Evolutionary conservation across 2,329 filamentous ascomycete species (phyloP), one percentile per base, ranked within the genome.

Genomic region (Biscogniauxia marginata): DNA sequence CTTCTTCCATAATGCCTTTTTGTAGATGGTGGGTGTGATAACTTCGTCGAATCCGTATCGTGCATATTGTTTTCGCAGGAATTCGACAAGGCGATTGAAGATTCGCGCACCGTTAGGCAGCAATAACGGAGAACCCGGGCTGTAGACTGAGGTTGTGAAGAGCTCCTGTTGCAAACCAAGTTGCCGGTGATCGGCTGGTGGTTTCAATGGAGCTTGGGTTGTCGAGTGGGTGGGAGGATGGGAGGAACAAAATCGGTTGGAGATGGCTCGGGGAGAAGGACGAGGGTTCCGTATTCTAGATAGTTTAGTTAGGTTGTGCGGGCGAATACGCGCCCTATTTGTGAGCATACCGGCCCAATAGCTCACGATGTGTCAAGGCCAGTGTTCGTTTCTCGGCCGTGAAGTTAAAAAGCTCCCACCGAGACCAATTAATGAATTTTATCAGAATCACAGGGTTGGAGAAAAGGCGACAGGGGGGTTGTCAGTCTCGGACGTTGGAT

Each of bases 21-120:
- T 96, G 79, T 95, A 96, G 68, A 96, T 95, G 49, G 87, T 95
- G 1, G 92, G 91, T 7, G 91, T 95, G 65, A 96, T 86, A 62
- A 96, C 91, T 71, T 96, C 91, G 63, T 92, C 83, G 70, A 93
- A 96, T 57, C 91, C 91, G 73, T 93, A 95, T 61, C 86, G 84
- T 22, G 88, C 84, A 68, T 96, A 96, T 70, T 96, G 91, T 57
- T 87, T 86, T 61, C 91, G 88, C 54, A 96, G 80, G 69, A 95
- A 96, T 46, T 87, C 82, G 57, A 91, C 84, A 20, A 96, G 84
- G 53, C 90, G 88, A 70, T 95, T 93, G 77, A 96, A 92, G 64
- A 96, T 84, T 55, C 86, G 85, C 0, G 91, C 82, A 62, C 92
- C 92, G 69, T 91, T 88, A 20, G 91, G 91, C 5, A 93, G 81